Evolutionary conservation across 805 yeast genomes (phyloP).

Genomic region (Saccharomyces kudriavzevii): DNA sequence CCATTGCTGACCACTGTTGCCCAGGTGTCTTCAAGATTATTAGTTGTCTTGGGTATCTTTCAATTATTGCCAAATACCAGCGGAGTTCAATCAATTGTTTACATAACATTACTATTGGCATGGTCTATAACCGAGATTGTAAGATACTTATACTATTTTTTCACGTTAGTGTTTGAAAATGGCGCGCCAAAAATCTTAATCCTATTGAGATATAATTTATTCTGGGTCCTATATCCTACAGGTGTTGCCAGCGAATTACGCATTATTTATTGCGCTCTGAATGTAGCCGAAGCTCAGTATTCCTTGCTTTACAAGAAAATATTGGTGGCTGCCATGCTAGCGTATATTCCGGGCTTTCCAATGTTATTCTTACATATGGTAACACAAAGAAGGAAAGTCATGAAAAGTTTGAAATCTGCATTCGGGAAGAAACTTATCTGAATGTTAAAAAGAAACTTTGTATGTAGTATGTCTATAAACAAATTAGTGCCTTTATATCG

Average conservation of each 20-base stretch:
- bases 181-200: constrained; percentile 59
- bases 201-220: constrained; percentile 74
- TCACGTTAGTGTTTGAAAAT: constrained; percentile 12
- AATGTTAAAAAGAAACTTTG: neutral
- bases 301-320: constrained; percentile 47
- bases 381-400: constrained; percentile 72
- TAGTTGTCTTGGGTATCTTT: constrained; percentile 78
- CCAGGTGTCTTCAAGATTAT: constrained; percentile 79
- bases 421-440: neutral
- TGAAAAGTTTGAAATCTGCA: constrained; percentile 34
- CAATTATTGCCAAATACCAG: constrained; percentile 66
- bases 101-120: constrained; percentile 60
- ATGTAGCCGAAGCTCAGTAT: constrained; percentile 49
- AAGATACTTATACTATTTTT: constrained; percentile 71
- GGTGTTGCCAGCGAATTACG: constrained; percentile 84
- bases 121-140: constrained; percentile 95
- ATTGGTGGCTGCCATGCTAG: constrained; percentile 48
- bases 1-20: constrained; percentile 76
- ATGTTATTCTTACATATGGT: constrained; percentile 82
- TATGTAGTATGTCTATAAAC: neutral
- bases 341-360: constrained; percentile 84
- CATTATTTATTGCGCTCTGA: constrained; percentile 61
- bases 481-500: neutral
- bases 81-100: constrained; percentile 40
- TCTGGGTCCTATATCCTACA: constrained; percentile 75